phyloP scores from a whole-genome alignment of 371 early-diverging fungal species.

The Dentiscutata heterogama region DNA sequence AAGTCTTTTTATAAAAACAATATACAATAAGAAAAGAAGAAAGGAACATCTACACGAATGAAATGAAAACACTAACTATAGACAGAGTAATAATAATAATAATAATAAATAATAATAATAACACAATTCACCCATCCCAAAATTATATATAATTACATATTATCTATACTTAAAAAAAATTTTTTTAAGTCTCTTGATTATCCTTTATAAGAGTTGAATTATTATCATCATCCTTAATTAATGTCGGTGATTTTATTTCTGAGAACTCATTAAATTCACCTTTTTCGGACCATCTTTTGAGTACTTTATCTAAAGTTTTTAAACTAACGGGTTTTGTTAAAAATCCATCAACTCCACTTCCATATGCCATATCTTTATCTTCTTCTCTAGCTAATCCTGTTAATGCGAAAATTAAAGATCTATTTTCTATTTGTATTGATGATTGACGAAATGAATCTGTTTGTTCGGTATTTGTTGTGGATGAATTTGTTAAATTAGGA shows the following conservation, averaged over 20 bases:
- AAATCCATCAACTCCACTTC: conserved; percentile 59
- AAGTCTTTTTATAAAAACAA: too few species aligned
- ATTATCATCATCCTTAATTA: background rate
- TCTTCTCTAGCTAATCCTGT: conserved; percentile 56
- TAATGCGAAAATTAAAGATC: conserved; percentile 55
- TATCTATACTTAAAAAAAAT: too few species aligned
- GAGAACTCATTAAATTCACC: background rate
- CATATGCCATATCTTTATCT: conserved; percentile 55
- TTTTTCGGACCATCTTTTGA: conserved; percentile 36
- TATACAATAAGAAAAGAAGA: too few species aligned
- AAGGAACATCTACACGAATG: too few species aligned
- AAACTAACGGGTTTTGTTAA: conserved; percentile 59
- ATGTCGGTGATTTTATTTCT: background rate
- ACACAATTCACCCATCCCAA: too few species aligned
- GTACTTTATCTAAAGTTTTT: conserved; percentile 47
- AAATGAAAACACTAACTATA: too few species aligned
- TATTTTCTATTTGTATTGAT: background rate
- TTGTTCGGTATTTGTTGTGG: background rate
- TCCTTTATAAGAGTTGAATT: too few species aligned
- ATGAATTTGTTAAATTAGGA: too few species aligned
- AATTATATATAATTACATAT: too few species aligned
- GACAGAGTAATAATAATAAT: too few species aligned
- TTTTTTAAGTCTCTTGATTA: too few species aligned
- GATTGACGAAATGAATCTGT: background rate
- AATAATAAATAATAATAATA: too few species aligned